Evolutionary conservation across 345 rosid genomes (phyloP).

Genomic region (Hevea brasiliensis): DNA sequence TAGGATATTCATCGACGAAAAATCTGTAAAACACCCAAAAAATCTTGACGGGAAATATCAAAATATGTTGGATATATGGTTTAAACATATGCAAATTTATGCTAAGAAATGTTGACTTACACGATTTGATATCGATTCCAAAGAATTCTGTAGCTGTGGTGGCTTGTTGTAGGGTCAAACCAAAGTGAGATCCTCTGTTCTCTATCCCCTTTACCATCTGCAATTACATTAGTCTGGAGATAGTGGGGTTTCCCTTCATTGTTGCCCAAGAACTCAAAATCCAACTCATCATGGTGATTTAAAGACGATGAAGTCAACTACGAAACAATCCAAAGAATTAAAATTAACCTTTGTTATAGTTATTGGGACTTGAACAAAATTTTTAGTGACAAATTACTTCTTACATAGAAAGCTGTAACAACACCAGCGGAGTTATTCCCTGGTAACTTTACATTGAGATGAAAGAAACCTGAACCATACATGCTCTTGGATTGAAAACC

Average conservation of each 20-base stretch:
- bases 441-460: slow-evolving; percentile 13
- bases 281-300: slow-evolving; percentile 16
- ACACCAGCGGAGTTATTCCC: slow-evolving; percentile 18
- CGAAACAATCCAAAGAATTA: neutral
- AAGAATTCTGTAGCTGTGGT: slow-evolving; percentile 7
- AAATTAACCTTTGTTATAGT: neutral
- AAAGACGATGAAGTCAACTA: slow-evolving; percentile 7
- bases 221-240: slow-evolving; percentile 19
- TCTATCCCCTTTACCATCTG: slow-evolving; percentile 15
- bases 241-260: neutral
- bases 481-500: slow-evolving; percentile 10
- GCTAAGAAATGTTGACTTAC: neutral
- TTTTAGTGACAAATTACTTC: neutral
- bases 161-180: slow-evolving; percentile 21
- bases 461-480: slow-evolving; percentile 24
- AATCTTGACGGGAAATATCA: no score
- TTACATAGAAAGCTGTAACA: slow-evolving; percentile 24
- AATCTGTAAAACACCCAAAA: slow-evolving; percentile 3
- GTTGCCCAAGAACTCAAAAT: slow-evolving; percentile 25
- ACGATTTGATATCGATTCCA: slow-evolving; percentile 7
- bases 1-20: slow-evolving; percentile 2
- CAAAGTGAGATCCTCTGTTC: slow-evolving; percentile 20
- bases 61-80: no score
- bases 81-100: no score
- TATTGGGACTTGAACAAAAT: neutral